Base-by-base conservation (phyloP, 257 asterid species). In the Rauvolfia tetraphylla region DNA sequence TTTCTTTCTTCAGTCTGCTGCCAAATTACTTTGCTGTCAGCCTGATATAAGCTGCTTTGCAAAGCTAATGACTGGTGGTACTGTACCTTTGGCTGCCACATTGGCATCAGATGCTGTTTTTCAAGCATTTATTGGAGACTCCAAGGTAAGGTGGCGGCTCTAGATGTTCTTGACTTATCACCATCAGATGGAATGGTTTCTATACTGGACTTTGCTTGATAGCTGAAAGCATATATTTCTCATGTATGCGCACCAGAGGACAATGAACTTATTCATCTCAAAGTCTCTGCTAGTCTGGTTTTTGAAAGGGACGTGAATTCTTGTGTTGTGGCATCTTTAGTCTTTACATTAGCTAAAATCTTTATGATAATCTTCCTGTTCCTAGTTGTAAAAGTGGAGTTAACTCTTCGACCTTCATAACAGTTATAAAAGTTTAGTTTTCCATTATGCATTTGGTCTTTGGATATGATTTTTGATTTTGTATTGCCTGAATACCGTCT, bases 31-130 rank as follows among this genome's bases (percentile, higher is more conserved):
- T 58, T 27, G 70, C 76, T 92, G 97, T 79, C 84, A 89, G 85
- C 98, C 99, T 73, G 99, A 95, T 82, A 91, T 95, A 84, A 86
- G 97, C 83, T 95, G 99, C 80, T 95, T 73, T 79, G 97, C 98
- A 13, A 95, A 95, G 86, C 93, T 95, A 79, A 89, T 95, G 98
- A 95, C 98, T 13, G 98, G 99, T 86, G 99, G 99, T 75, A 81
- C 91, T 79, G 84, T 95, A 77, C 99, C 99, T 38, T 85, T 95
- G 91, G 92, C 99, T 77, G 93, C 79, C 81, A 95, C 99, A 34
- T 86, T 95, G 80, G 98, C 98, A 66, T 83, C 98, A 53, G 89
- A 87, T 76, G 88, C 89, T 69, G 89, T 90, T 71, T 95, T 95
- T 76, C 82, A 89, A 83, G 93, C 97, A 80, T 93, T 95, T 86